Evolutionary conservation across 805 yeast species (phyloP), one percentile per base, ranked within the genome.

Genomic region (Blastobotrys peoriensis): DNA sequence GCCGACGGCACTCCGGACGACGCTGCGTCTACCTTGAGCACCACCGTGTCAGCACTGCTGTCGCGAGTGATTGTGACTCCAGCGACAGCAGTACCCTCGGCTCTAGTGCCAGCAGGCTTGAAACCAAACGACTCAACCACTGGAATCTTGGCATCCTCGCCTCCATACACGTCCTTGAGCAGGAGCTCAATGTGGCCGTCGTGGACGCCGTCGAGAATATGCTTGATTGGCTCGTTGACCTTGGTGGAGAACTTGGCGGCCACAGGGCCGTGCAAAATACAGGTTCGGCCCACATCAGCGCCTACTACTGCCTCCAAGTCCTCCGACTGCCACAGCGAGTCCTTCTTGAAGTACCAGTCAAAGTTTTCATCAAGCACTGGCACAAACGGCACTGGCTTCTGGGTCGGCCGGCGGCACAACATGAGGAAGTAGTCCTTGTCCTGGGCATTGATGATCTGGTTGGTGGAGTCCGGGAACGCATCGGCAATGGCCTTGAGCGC

Each of bases 321-420:
- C 74, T 93, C 98, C 19, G 96, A 85, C 76, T 93, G 99, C 98
- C 98, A 93, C 65, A 93, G 75, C 23, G 98, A 91, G 68, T 93
- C 99, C 73, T 93, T 93, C 80, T 93, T 93, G 79, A 93, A 93
- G 78, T 85, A 93, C 62, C 83, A 81, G 68, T 93, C 97, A 60
- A 93, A 87, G 72, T 86, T 84, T 55, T 86, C 94, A 63, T 93
- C 96, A 65, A 93, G 75, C 17, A 86, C 84, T 41, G 99, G 99
- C 57, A 93, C 89, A 57, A 93, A 93, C 52, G 98, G 98, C 63
- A 88, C 96, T 27, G 99, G 99, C 71, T 93, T 93, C 71, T 91
- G 97, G 49, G 69, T 61, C 57, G 96, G 96, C 61, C 80, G 80
- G 53, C 80, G 74, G 64, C 95, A 86, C 59, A 83, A 73, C 64